phyloP scores from a whole-genome alignment of 805 yeast genomes.

The Pichia ethanolica region DNA sequence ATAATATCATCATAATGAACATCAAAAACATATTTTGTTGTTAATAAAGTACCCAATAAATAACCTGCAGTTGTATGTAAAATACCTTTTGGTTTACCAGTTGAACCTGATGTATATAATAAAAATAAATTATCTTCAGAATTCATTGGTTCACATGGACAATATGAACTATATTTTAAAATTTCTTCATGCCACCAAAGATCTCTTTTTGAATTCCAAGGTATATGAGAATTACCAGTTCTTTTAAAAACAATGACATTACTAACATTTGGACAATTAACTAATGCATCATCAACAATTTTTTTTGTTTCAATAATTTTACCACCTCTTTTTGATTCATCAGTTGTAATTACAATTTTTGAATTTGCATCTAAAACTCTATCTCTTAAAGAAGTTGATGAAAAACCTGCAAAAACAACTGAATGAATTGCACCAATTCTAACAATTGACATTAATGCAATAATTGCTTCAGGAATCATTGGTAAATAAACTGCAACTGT shows the following conservation, averaged over 20 bases:
- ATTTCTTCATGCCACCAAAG: conserved; percentile 72
- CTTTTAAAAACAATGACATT: conserved; percentile 68
- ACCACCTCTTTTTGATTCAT: conserved; percentile 80
- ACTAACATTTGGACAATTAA: conserved; percentile 55
- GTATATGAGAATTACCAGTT: conserved; percentile 54
- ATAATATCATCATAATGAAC: conserved; percentile 65
- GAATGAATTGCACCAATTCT: conserved; percentile 82
- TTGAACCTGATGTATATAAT: conserved; percentile 79
- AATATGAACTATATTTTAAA: conserved; percentile 56
- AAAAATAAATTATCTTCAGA: conserved; percentile 79
- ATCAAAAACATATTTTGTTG: conserved; percentile 73
- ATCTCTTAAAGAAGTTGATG: conserved; percentile 63
- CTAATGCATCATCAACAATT: conserved; percentile 74
- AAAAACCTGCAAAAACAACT: conserved; percentile 80
- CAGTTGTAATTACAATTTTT: conserved; percentile 68
- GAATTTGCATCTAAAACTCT: conserved; percentile 68
- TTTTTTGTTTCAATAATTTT: conserved; percentile 73
- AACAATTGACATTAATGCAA: conserved; percentile 68
- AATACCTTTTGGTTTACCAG: conserved; percentile 86
- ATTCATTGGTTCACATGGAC: conserved; percentile 66
- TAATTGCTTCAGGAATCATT: conserved; percentile 75
- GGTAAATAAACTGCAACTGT: conserved; percentile 83
- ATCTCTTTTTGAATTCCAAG: conserved; percentile 52
- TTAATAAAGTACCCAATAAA: conserved; percentile 61
- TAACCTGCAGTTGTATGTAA: conserved; percentile 79